Evolutionary conservation across 78 protist species (phyloP), one percentile per base, ranked within the genome.

Genomic region (Emiliania huxleyi): DNA sequence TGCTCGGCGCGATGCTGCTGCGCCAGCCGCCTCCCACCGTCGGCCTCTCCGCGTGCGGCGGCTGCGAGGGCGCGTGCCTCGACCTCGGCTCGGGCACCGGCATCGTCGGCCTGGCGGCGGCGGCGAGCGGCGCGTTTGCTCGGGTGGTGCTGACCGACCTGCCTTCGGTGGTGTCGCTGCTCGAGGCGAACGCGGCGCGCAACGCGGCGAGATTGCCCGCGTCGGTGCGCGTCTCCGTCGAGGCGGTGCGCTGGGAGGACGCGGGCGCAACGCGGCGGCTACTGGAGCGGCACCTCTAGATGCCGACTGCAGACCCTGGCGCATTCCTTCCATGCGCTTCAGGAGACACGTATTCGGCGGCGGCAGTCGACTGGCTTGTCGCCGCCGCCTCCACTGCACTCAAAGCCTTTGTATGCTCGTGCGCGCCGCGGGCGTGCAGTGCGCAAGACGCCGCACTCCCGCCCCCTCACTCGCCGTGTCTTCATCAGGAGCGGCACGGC

Each of bases 41-140:
- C 8, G 8, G 2, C 75, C 33, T 26, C 23, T 3, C 2, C 23
- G 2, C 12, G 5, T 26, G 37, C 23, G 0, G 0, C 5, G 46
- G 44, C 29, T 15, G 35, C 29, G 8, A 8, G 29, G 85, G 22
- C 11, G 48, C 35, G 29, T 84, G 90, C 42, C 40, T 84, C 45
- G 90, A 84, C 90, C 62, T 84, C 29, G 90, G 90, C 69, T 29
- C 71, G 33, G 90, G 90, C 43, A 84, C 90, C 11, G 90, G 90
- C 44, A 48, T 84, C 18, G 90, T 84, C 12, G 90, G 90, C 46
- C 69, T 84, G 44, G 90, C 90, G 5, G 90, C 90, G 35, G 90
- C 90, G 11, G 90, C 69, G 71, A 84, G 71, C 69, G 90, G 90
- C 40, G 45, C 44, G 25, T 84, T 84, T 46, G 12, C 42, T 0